Conservation (phyloP, 2,329 filamentous ascomycete genomes). For the Fusarium graminum region DNA sequence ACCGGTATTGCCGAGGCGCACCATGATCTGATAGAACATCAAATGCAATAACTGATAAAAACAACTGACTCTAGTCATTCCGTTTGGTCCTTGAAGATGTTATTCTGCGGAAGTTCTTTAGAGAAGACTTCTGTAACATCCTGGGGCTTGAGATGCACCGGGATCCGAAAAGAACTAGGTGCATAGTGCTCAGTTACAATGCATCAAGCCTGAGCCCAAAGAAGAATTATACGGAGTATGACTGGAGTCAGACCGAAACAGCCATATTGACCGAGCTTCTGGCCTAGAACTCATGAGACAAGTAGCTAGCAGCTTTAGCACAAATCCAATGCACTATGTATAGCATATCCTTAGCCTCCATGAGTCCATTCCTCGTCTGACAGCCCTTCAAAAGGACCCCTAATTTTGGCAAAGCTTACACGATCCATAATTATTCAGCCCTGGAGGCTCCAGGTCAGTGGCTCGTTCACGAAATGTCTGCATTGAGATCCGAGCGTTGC, state of each 20-base stretch:
- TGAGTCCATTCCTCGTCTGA: slow-evolving; percentile 18
- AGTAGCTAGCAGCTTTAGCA: not conserved
- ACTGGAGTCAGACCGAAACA: slow-evolving; percentile 11
- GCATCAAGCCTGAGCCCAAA: slow-evolving; percentile 16
- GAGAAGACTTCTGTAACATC: not conserved
- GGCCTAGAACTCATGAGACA: not conserved
- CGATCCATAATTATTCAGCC: slow-evolving; percentile 23
- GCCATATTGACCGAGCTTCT: slow-evolving; percentile 18
- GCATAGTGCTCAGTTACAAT: slow-evolving; percentile 34
- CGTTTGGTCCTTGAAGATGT: not conserved
- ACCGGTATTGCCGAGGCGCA: slow-evolving; percentile 28
- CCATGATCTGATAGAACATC: slow-evolving; percentile 32
- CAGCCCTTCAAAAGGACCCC: slow-evolving; percentile 17
- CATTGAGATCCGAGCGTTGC: slow-evolving; percentile 26
- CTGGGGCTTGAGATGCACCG: slow-evolving; percentile 3
- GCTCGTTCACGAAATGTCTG: slow-evolving; percentile 13
- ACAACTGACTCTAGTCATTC: slow-evolving; percentile 14
- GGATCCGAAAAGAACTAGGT: slow-evolving; percentile 24
- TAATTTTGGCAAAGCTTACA: slow-evolving; percentile 12
- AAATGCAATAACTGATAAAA: slow-evolving; percentile 12
- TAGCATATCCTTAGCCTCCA: slow-evolving; percentile 3
- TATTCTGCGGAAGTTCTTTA: not conserved
- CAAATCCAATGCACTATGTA: slow-evolving; percentile 8
- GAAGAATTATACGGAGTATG: slow-evolving; percentile 7
- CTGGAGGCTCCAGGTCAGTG: slow-evolving; percentile 12